Evolutionary conservation across 2,329 filamentous ascomycete genomes (phyloP), one percentile per base, ranked within the genome.

Genomic region (Orbilia javanica): DNA sequence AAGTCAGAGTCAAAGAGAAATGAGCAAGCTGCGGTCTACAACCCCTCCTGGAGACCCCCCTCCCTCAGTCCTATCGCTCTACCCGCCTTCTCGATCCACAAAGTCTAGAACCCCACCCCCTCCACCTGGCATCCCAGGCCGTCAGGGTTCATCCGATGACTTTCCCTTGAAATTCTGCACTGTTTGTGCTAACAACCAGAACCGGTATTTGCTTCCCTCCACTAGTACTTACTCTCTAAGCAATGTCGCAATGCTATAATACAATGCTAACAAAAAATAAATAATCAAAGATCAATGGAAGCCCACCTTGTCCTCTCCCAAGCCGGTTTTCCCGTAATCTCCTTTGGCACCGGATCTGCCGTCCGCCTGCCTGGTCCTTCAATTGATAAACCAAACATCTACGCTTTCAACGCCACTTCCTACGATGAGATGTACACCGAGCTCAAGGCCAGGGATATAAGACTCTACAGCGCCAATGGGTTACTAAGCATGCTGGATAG

Each of bases 101-200:
- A 78, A 78, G 46, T 29, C 67, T 13, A 52, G 74, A 48, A 72
- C 74, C 42, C 73, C 73, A 22, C 74, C 74, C 34, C 67, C 63
- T 46, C 67, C 63, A 36, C 67, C 74, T 44, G 74, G 74, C 10
- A 63, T 78, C 44, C 74, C 74, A 22, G 74, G 74, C 44, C 74
- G 74, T 4, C 74, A 78, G n/a, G 74, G 87, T 72, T 86, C 86
- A 68, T 85, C 86, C 27, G 84, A 86, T 13, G 86, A 88, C 48
- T 82, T 82, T 46, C 81, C 80, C 5, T 63, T 99, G 79, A 96
- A 93, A 83, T 97, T 98, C 85, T 97, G 94, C 87, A 98, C 96
- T 1, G 95, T 99, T n/a, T 99, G 96, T 85, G 96, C 96, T 6
- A 97, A 94, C 82, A 99, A 99, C 82, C 94, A 99, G 84, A 99